Percentiles rank a stretch among this genome's conserved stretches.
phyloP scores from a whole-genome alignment of 208 protist genomes.

The Crithidia brevicula region DNA sequence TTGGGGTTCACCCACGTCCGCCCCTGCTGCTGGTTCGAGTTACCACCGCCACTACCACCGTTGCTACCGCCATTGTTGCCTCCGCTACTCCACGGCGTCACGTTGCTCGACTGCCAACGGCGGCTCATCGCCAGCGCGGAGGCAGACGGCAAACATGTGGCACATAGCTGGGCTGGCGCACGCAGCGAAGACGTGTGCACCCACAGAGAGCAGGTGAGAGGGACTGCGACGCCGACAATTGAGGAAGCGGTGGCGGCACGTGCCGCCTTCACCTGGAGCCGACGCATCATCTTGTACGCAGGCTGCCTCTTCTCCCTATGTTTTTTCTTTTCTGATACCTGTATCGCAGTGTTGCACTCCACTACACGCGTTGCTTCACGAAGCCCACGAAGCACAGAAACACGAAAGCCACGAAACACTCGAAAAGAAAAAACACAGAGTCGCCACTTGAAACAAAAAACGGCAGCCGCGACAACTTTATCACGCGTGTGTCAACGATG shows the following conservation, averaged over 20 bases:
- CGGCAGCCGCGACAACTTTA: neutral
- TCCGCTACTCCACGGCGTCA: conserved; percentile 61
- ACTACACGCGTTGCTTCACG: too few relatives aligned
- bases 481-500: neutral
- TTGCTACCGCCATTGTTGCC: conserved; percentile 15
- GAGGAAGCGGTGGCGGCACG: conserved; percentile 2
- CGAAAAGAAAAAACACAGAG: neutral
- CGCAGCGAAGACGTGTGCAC: neutral
- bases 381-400: neutral
- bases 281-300: conserved; percentile 29
- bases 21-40: conserved; percentile 69
- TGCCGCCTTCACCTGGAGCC: conserved; percentile 4
- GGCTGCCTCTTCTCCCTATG: neutral
- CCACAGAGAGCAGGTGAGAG: neutral
- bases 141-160: neutral
- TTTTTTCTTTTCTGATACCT: conserved; percentile 7
- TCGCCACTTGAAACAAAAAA: neutral
- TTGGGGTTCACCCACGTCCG: conserved; percentile 88
- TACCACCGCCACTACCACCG: conserved; percentile 21
- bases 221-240: neutral
- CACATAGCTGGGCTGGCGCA: neutral
- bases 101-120: conserved; percentile 30
- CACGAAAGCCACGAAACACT: neutral
- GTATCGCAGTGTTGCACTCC: too few relatives aligned
- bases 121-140: neutral